phyloP scores from a whole-genome alignment of 176 grass and related monocot genomes.

The Echinochloa phyllopogon region DNA sequence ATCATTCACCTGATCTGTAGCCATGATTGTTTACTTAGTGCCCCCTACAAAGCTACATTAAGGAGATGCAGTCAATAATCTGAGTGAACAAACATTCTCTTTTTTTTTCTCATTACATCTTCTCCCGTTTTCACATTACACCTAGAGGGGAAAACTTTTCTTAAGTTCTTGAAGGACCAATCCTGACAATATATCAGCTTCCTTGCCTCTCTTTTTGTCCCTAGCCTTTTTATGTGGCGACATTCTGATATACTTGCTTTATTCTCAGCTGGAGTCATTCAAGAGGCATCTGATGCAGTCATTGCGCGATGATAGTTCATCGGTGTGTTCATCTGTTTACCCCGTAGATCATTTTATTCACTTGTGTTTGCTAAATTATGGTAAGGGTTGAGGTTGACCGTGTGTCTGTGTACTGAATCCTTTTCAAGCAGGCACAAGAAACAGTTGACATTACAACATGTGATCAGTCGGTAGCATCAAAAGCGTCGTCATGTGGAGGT shows the following conservation, averaged over 20 bases:
- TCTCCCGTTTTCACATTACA: neutral
- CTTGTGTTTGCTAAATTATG: slow-evolving; percentile 1
- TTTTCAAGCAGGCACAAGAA: slow-evolving; percentile 59
- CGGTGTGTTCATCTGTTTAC: slow-evolving; percentile 58
- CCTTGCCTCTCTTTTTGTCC: neutral
- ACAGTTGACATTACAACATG: slow-evolving; percentile 79
- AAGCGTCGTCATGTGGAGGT: slow-evolving; percentile 71
- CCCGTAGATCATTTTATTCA: slow-evolving; percentile 10
- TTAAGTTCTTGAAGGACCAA: neutral
- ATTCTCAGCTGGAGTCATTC: slow-evolving; percentile 84
- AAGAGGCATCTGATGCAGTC: slow-evolving; percentile 95
- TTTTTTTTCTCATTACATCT: neutral
- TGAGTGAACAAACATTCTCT: neutral
- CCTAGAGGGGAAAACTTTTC: neutral
- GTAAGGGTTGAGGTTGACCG: slow-evolving; percentile 11
- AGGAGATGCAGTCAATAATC: neutral
- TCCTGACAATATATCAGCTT: neutral
- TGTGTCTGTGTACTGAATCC: slow-evolving; percentile 1
- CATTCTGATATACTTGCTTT: slow-evolving; percentile 31
- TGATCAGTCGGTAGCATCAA: slow-evolving; percentile 60
- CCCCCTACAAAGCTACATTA: neutral
- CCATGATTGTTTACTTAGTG: neutral
- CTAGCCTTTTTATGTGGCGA: neutral
- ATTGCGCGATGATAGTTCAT: slow-evolving; percentile 66
- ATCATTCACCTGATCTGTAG: no score